phyloP scores from a whole-genome alignment of 139 green algal species.

The Tetradesmus obliquus region DNA sequence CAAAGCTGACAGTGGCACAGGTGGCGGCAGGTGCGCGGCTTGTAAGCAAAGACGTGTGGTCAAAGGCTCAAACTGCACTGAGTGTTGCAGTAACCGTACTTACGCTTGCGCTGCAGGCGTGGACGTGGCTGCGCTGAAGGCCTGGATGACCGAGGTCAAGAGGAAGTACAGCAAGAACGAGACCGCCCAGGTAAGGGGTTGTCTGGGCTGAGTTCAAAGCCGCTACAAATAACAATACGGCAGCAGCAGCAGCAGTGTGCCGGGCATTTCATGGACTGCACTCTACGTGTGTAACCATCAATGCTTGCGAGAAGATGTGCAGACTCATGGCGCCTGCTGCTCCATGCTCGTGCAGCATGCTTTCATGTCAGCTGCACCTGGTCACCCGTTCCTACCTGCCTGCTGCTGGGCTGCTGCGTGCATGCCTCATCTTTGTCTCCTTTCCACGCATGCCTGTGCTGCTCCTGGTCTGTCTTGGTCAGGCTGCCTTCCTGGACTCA shows the following conservation, averaged over 20 bases:
- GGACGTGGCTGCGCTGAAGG: slow-evolving; percentile 23
- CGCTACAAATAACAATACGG: too few species aligned
- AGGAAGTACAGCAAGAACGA: slow-evolving; percentile 34
- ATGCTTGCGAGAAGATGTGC: background rate
- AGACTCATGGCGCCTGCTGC: too few species aligned
- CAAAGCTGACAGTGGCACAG: slow-evolving; percentile 31
- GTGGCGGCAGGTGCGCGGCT: slow-evolving; percentile 34
- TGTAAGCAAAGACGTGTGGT: background rate
- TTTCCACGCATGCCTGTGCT: background rate
- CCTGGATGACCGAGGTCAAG: slow-evolving; percentile 31
- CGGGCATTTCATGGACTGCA: background rate
- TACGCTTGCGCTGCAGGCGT: slow-evolving; percentile 1
- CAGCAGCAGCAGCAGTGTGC: background rate
- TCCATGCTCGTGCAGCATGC: too few species aligned
- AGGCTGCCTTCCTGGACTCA: background rate
- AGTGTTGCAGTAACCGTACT: too few species aligned
- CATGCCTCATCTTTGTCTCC: background rate
- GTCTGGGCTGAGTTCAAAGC: background rate
- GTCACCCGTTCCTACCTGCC: background rate
- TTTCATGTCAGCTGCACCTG: too few species aligned
- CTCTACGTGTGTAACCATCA: background rate
- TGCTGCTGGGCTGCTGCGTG: background rate
- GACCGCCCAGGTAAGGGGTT: slow-evolving; percentile 6
- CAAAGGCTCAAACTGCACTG: too few species aligned
- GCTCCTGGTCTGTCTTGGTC: background rate